Evolutionary conservation across 352 stramenopile species (phyloP), one percentile per base, ranked within the genome.

Genomic region (Globisporangium heterothallicum): DNA sequence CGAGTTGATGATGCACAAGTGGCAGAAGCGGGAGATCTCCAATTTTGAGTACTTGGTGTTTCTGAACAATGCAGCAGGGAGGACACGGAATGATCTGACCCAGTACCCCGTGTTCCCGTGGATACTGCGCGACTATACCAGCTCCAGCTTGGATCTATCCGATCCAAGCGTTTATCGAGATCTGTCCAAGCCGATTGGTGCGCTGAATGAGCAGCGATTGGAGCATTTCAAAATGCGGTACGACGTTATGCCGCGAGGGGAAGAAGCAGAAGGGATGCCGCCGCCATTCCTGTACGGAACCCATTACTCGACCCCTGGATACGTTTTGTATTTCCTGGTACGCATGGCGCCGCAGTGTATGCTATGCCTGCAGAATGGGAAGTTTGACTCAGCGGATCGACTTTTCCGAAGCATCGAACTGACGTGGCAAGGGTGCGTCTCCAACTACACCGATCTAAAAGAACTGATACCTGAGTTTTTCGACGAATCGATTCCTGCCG

Each of bases 381-480:
- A 98, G 54, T 99, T 99, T 64, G 97, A 99, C 73, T 92, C 98
- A 10, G 86, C 96, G 1, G 97, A 99, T 68, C 88, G 97, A 3
- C 70, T 99, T 7, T 99, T 99, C 53, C 87, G 79, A 32, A 98
- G 88, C 46, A 76, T 99, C 41, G 64, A 78, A 14, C 72, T 86
- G 34, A 95, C 95, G 13, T 99, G 94, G 88, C 32, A 38, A 18
- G 32, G 32, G 8, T 38, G 32, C 32, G 88, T 97, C 19, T 86
- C 73, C 13, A 90, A 84, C 42, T 75, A 71, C 18, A 94, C 95
- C 1, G 97, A 99, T 66, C 95, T 99, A 13, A 99, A 99, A 71
- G 97, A 99, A 63, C 69, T 99, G 10, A 99, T 92, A 14, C 97
- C 97, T 10, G 97, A 99, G 73, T 99, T 97, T 64, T 99, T 98